Evolutionary conservation across 352 stramenopile species (phyloP).

Genomic region (Phytophthora sansomeana): DNA sequence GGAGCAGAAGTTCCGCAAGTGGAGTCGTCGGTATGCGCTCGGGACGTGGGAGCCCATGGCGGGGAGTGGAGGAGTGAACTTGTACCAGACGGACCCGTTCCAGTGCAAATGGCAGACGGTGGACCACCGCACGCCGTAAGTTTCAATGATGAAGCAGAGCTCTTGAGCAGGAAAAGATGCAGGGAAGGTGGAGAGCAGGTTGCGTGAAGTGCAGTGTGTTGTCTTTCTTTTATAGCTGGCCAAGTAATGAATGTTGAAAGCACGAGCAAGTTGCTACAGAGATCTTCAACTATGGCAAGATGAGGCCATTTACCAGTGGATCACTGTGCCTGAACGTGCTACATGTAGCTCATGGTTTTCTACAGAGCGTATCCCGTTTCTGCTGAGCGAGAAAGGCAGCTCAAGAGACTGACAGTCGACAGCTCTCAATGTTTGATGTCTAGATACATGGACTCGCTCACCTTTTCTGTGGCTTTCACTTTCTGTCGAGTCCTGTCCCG

Average conservation of each 20-base stretch:
- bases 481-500: conserved; percentile 26
- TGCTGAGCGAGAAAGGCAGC: neutral
- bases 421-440: neutral
- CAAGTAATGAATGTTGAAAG: neutral
- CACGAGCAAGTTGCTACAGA: neutral
- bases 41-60: conserved; percentile 21
- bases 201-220: neutral
- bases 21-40: conserved; percentile 3
- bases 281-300: neutral
- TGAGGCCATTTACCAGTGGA: neutral
- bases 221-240: neutral
- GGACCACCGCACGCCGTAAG: conserved; percentile 20
- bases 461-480: conserved; percentile 16
- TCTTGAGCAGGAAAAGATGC: neutral
- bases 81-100: conserved; percentile 30
- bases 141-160: neutral
- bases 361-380: too few species aligned
- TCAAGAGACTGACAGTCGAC: conserved; percentile 5
- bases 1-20: conserved; percentile 15
- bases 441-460: conserved; percentile 12
- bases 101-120: conserved; percentile 17
- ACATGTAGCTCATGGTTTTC: neutral
- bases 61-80: conserved; percentile 10
- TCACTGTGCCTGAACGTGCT: too few species aligned
- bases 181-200: neutral